Conservation (phyloP, 208 protist genomes). For the Acanthamoeba sp. region DNA sequence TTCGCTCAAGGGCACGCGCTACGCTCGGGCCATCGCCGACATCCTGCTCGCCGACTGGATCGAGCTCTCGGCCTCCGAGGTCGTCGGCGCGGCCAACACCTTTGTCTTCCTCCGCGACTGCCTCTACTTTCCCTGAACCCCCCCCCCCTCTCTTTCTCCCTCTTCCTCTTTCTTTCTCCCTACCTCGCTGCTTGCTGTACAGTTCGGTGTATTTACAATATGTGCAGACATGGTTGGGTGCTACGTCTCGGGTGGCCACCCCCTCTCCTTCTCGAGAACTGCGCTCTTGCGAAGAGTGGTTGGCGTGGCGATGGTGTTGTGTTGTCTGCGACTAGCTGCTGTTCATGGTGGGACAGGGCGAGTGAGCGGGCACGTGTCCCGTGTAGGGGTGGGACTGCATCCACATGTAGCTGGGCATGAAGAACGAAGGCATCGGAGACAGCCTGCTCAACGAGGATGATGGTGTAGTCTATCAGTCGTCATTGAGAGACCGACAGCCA, state of each 20-base stretch:
- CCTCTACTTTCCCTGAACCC: background rate
- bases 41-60: conserved; percentile 25
- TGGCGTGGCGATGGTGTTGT: too few species aligned
- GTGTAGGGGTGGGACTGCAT: conserved; percentile 26
- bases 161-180: too few species aligned
- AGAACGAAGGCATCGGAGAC: background rate
- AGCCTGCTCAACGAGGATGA: background rate
- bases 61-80: conserved; percentile 13
- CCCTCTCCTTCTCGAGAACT: too few species aligned
- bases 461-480: background rate
- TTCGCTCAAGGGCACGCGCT: background rate
- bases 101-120: background rate
- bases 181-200: too few species aligned
- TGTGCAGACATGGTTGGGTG: too few species aligned
- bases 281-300: too few species aligned
- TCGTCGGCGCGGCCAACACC: conserved; percentile 11
- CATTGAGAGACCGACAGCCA: background rate
- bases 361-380: background rate
- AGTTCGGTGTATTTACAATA: background rate
- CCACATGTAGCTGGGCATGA: conserved; percentile 6
- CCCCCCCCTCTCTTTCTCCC: background rate
- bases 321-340: too few species aligned
- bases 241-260: too few species aligned
- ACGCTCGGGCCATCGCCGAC: background rate
- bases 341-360: too few species aligned